These are phyloP conservation scores for Penicillium odoratum DNA, from an alignment of 495 filamentous ascomycete species.

Conservation along the genomic window DNA sequence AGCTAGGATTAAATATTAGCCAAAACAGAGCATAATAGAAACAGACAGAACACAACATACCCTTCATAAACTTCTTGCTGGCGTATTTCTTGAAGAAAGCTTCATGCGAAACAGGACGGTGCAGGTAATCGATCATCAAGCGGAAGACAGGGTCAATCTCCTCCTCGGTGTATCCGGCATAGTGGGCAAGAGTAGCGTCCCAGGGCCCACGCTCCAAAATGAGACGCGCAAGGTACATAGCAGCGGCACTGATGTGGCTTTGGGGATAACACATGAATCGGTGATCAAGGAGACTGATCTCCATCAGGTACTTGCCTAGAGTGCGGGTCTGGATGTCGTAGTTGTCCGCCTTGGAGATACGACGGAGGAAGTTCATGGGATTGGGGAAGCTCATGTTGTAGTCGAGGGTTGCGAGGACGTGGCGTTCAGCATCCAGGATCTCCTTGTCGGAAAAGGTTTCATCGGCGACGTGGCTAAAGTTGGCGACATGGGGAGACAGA, in stretches of 20 bases:
- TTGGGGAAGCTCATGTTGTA: constrained; percentile 99
- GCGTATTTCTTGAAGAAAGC: constrained; percentile 99
- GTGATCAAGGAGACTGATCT: constrained; percentile 93
- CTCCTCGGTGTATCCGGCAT: constrained; percentile 88
- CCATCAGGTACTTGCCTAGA: constrained; percentile 96
- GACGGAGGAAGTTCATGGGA: constrained; percentile 98
- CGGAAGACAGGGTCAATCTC: constrained; percentile 90
- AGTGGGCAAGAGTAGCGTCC: constrained; percentile 89
- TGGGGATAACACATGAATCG: constrained; percentile 84
- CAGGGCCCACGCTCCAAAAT: constrained; percentile 87
- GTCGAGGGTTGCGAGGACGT: constrained; percentile 83
- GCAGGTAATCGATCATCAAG: constrained; percentile 94
- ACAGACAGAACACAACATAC: constrained; percentile 46
- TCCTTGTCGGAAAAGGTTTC: constrained; percentile 95
- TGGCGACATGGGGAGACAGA: constrained; percentile 90
- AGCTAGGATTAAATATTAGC: constrained; percentile 51
- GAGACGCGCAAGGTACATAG: constrained; percentile 92
- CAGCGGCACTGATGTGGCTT: constrained; percentile 84
- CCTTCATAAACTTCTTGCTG: constrained; percentile 97
- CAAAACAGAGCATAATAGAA: not conserved
- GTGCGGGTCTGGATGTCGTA: constrained; percentile 98
- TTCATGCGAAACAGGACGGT: constrained; percentile 83
- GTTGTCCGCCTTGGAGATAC: constrained; percentile 97
- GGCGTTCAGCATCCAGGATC: constrained; percentile 95
- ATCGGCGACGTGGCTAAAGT: constrained; percentile 95